Evolutionary conservation across 306 rosid genomes (phyloP), one percentile per base, ranked within the genome.

Genomic region (Geum urbanum): DNA sequence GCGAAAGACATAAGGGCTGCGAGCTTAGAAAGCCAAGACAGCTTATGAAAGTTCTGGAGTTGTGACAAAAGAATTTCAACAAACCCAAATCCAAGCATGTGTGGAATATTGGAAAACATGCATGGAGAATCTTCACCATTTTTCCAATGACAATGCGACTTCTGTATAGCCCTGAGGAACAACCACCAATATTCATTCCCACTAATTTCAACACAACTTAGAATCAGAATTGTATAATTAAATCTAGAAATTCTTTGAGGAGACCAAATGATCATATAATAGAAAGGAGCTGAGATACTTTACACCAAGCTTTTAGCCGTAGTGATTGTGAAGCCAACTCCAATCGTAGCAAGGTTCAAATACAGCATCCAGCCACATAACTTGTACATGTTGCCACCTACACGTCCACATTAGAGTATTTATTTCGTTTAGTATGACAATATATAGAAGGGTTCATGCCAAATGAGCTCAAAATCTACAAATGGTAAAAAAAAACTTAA

Each of bases 1-100:
- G 83, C 89, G 61, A 88, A 79, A 9, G 95, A 86, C 76, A 69
- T 85, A 19, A 37, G 0, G 24, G 92, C 85, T 8, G 92, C 90
- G 47, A 79, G 0, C 20, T 75, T 70, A 24, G 90, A 85, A 60
- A 85, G 84, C 85, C 86, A 79, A 57, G 86, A 47, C 53, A 83
- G 50, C 45, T 83, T 73, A 64, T 77, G 82, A 64, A 87, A 87
- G 66, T 64, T 81, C 15, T 82, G 84, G 62, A 87, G 81, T 73
- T 85, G 92, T 46, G 88, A 87, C 54, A 85, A 75, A 12, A 85
- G 18, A 8, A 83, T 70, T 74, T 87, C 84, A 19, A 76, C 44
- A 39, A 87, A 57, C 51, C 88, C 92, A 14, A 85, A 6, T 5
- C 78, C 92, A 55, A 87, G 70, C 85, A 83, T 85, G 68, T 77